These are phyloP conservation scores for Piromyces sp. DNA, from an alignment of 192 early-diverging fungal species.

Conservation along the genomic window DNA sequence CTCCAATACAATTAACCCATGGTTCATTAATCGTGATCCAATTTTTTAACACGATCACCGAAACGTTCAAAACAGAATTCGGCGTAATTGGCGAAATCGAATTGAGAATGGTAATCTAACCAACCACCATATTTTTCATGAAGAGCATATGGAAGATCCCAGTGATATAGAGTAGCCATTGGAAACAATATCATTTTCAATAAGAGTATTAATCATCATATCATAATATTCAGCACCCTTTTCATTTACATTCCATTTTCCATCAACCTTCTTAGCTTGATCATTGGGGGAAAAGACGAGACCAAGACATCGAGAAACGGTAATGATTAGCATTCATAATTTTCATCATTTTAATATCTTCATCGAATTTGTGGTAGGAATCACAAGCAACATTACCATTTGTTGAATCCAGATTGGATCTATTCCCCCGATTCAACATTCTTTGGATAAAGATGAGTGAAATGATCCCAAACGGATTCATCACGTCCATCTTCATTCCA, in stretches of 20 bases:
- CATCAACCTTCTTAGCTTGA: neutral
- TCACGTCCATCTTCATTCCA: slow-evolving; percentile 22
- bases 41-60: slow-evolving; percentile 18
- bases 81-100: slow-evolving; percentile 18
- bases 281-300: slow-evolving; percentile 17
- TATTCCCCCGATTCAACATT: neutral
- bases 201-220: slow-evolving; percentile 1
- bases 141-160: slow-evolving; percentile 17
- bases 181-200: neutral
- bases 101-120: slow-evolving; percentile 9
- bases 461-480: slow-evolving; percentile 20
- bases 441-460: neutral
- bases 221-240: slow-evolving; percentile 19
- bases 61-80: slow-evolving; percentile 15
- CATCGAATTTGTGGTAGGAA: slow-evolving; percentile 12
- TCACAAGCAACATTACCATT: slow-evolving; percentile 15
- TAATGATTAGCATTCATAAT: slow-evolving; percentile 12
- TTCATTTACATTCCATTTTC: slow-evolving; percentile 15
- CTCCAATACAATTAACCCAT: slow-evolving; percentile 3
- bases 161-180: slow-evolving; percentile 15
- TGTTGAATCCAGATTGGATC: slow-evolving; percentile 4
- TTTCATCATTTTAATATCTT: slow-evolving; percentile 15
- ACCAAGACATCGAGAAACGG: slow-evolving; percentile 23
- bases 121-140: slow-evolving; percentile 11
- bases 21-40: slow-evolving; percentile 29